Evolutionary conservation across 2,329 filamentous ascomycete genomes (phyloP).

Genomic region (Ophiostoma sp.): DNA sequence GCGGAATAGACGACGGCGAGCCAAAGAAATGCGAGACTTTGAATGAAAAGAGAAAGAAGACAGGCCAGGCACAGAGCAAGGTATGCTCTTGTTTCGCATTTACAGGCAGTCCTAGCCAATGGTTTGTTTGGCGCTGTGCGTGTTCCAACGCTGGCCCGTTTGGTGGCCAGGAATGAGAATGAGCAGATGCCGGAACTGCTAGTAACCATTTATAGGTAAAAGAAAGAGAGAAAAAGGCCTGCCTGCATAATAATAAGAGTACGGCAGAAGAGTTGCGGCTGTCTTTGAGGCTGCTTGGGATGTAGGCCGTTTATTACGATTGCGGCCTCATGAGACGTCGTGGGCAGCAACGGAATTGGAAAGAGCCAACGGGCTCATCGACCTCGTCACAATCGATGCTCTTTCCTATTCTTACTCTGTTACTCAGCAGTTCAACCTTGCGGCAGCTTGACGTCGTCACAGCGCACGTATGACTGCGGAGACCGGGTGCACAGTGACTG

Average conservation of each 20-base stretch:
- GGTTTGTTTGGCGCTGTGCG: slow-evolving; percentile 24
- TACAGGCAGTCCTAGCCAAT: slow-evolving; percentile 23
- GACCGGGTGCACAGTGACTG: background rate
- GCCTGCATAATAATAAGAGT: too few species aligned
- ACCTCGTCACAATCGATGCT: background rate
- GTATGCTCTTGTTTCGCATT: slow-evolving; percentile 24
- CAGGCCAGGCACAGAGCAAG: background rate
- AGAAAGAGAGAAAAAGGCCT: too few species aligned
- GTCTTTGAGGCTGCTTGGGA: too few species aligned
- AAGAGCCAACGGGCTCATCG: background rate
- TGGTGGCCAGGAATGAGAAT: slow-evolving; percentile 4
- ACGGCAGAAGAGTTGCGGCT: too few species aligned
- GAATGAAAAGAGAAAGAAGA: background rate
- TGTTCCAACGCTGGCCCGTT: slow-evolving; percentile 17
- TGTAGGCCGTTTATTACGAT: too few species aligned
- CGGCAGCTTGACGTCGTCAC: background rate
- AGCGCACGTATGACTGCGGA: background rate
- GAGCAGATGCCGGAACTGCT: background rate
- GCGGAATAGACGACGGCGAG: background rate
- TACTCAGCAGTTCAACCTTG: background rate
- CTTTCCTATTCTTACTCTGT: background rate
- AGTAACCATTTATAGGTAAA: too few species aligned
- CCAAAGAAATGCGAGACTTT: background rate
- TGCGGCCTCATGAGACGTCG: background rate
- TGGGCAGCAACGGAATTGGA: background rate